These are phyloP conservation scores for Trichosporon asahii DNA, from an alignment of 1,284 basidiomycete species.

Conservation along the genomic window DNA sequence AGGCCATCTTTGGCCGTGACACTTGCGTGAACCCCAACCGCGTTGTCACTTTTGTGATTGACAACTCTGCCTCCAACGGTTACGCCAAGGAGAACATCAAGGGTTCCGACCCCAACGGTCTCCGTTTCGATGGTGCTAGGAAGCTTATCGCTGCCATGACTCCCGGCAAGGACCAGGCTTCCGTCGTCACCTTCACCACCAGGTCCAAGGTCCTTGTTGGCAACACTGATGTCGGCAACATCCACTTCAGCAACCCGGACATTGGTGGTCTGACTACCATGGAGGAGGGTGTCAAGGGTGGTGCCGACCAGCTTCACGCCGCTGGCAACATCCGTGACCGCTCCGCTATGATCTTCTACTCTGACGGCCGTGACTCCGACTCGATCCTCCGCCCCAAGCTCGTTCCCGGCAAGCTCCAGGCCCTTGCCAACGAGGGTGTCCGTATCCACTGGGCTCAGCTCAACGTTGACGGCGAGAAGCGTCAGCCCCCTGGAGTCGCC, in stretches of 20 bases:
- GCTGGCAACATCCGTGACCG: not conserved
- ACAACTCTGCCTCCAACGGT: constrained; percentile 12
- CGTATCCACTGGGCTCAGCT: constrained; percentile 13
- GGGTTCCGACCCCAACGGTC: constrained; percentile 5
- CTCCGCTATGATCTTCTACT: not conserved
- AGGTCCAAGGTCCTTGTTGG: not conserved
- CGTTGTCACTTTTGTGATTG: constrained; percentile 11
- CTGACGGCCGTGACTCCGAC: constrained; percentile 6
- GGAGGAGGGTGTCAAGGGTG: not conserved
- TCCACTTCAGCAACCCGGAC: not conserved
- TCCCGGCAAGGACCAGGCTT: constrained; percentile 2
- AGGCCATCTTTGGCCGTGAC: not conserved
- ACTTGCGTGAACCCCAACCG: constrained; percentile 9
- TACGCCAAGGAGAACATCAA: not conserved
- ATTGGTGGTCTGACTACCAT: not conserved
- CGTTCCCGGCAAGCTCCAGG: not conserved
- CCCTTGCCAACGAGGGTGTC: not conserved
- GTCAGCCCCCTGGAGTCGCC: not conserved
- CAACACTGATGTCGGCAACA: not conserved
- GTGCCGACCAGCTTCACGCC: not conserved
- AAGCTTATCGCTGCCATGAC: constrained; percentile 5
- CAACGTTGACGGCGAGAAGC: not conserved
- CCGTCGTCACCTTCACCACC: constrained; percentile 7
- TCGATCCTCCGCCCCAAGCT: not conserved
- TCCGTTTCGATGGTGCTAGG: constrained; percentile 10